Base-by-base conservation (phyloP, 106 monocot genomes). In the Dendrobium huoshanense region DNA sequence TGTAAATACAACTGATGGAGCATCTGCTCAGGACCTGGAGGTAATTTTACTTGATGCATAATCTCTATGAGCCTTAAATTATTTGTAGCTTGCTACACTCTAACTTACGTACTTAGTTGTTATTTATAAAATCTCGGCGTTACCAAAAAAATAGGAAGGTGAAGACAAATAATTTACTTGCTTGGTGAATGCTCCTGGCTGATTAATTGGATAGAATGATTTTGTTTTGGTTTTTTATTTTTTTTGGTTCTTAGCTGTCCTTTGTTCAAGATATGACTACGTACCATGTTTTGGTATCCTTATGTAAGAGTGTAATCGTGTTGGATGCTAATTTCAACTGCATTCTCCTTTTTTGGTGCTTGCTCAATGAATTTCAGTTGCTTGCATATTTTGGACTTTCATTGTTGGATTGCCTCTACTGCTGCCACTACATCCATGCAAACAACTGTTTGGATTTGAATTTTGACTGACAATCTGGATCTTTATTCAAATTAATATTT, bases 21-120 rank as follows among this genome's bases (percentile, higher is more conserved):
- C 84, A 77, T 86, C 94, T 89, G 76, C 79, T 55, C 87, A 83
- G 83, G 90, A 92, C 78, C 68, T 85, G 18, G 90, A 92, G 97
- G 97, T 97, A 90, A 33, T n/a, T 25, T 64, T 37, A 70, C 70
- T 3, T 70, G 10, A 58, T 4, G 19, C 29, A 58, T 78, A 40
- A n/a, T n/a, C 7, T 41, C 4, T 76, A 20, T 76, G 45, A 41
- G 27, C 19, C 18, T 74, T 74, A 74, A 19, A 13, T 42, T 17
- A 22, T 37, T 37, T 13, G 70, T 70, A 70, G 70, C 70, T n/a
- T 76, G 76, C 25, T 49, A 42, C 27, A 76, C 10, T 76, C 41
- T 1, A 37, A 27, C 11, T 76, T 13, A 33, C 4, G 70, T 70
- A n/a, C 37, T 70, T 37, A 37, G n/a, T 37, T 37, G 37, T 37